Evolutionary conservation across 257 asterid species (phyloP).

Genomic region (Rhazya stricta): DNA sequence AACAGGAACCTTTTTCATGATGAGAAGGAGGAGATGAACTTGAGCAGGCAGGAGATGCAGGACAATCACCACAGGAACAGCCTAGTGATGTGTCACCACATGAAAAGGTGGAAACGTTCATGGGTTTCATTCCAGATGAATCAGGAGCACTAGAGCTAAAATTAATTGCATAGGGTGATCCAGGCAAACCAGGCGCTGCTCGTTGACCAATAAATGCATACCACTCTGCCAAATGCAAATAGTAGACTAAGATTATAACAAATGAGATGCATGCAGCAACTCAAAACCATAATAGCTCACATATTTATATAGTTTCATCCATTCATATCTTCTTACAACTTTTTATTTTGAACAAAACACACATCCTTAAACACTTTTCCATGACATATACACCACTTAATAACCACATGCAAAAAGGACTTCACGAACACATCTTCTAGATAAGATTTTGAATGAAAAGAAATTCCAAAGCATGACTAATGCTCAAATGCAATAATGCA

Average conservation of each 20-base stretch:
- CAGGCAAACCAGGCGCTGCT: slow-evolving; percentile 69
- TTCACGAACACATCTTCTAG: slow-evolving; percentile 1
- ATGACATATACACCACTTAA: background rate
- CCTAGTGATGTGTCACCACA: slow-evolving; percentile 91
- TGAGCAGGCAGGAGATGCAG: slow-evolving; percentile 66
- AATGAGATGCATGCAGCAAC: background rate
- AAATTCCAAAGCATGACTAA: slow-evolving; percentile 2
- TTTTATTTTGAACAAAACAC: background rate
- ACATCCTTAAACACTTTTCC: background rate
- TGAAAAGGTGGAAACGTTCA: slow-evolving; percentile 80
- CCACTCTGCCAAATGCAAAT: slow-evolving; percentile 67
- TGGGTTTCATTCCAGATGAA: slow-evolving; percentile 75
- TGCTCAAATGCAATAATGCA: background rate
- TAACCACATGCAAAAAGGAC: background rate
- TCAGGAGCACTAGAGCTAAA: slow-evolving; percentile 61
- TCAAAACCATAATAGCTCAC: background rate
- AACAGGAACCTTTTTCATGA: slow-evolving; percentile 65
- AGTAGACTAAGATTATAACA: background rate
- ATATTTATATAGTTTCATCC: background rate
- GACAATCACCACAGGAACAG: slow-evolving; percentile 99
- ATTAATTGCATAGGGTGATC: slow-evolving; percentile 89
- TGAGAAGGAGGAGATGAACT: slow-evolving; percentile 63
- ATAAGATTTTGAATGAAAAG: slow-evolving; percentile 1
- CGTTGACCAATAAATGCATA: slow-evolving; percentile 70
- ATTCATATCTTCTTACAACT: background rate